Evolutionary conservation across 2,329 filamentous ascomycete species (phyloP), one percentile per base, ranked within the genome.

Genomic region (Didymella exigua): DNA sequence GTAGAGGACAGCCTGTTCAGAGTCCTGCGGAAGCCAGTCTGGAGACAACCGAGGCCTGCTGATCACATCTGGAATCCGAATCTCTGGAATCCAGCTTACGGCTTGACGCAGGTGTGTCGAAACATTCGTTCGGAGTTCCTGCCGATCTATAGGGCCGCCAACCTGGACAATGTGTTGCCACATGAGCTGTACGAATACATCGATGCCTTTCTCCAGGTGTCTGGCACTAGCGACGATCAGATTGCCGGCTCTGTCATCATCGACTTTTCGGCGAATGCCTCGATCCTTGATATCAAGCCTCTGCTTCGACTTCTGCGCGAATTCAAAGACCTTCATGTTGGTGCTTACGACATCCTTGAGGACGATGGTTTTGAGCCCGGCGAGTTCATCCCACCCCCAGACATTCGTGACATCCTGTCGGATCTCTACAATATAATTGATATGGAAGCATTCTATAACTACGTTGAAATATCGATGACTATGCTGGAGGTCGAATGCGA

Each of bases 401-500:
- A n/a, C 5, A 36, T 54, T 5, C 44, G 36, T 21, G 37, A 54
- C 2, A 44, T 36, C 1, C 21, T 54, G 1, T 1, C 21, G 3
- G 11, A 44, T 5, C 24, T 54, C 5, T 54, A 54, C 27, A 45
- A 54, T 18, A 49, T 54, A n/a, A n/a, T 44, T 16, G 33, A 54
- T 16, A 6, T 44, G 36, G 26, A 21, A 2, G 11, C 19, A 6
- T 54, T 54, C 14, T 29, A 33, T 21, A 27, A 31, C 5, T 54
- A 54, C 18, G 21, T 49, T 2, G 40, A 40, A 13, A 11, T 5
- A 4, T 24, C 44, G 2, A 54, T 54, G 51, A 49, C 45, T 4
- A 11, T 3, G 13, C 31, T 54, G 5, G 51, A 44, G 26, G 9
- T 54, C 4, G 38, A 40, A 13, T 26, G 21, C 21, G 33, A 40